Evolutionary conservation across 1,284 basidiomycete species (phyloP).

Genomic region (Chalciporus piperatoides): DNA sequence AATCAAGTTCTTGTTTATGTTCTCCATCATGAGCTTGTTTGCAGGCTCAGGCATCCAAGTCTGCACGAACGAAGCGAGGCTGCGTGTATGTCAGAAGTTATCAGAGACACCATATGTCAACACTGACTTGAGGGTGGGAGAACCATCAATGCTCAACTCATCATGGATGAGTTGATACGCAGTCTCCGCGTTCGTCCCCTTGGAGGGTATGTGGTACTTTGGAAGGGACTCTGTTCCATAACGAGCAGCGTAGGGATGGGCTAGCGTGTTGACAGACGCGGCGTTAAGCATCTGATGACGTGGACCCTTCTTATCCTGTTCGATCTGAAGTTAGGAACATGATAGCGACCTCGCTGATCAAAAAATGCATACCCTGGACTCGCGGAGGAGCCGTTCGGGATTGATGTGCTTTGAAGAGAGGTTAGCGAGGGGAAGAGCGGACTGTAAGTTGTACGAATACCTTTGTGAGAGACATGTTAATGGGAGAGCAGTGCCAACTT

Average conservation of each 20-base stretch:
- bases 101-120: not conserved
- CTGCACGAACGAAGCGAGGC: constrained; percentile 79
- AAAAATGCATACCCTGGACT: constrained; percentile 43
- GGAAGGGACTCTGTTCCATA: constrained; percentile 64
- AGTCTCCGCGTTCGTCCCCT: constrained; percentile 53
- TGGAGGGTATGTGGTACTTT: constrained; percentile 63
- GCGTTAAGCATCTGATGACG: constrained; percentile 39
- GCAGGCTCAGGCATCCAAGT: constrained; percentile 67
- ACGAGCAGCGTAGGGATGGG: constrained; percentile 57
- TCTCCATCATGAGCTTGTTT: constrained; percentile 75
- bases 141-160: constrained; percentile 74
- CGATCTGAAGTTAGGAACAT: not conserved
- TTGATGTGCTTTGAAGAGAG: constrained; percentile 53
- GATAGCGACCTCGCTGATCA: not conserved
- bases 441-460: constrained; percentile 23
- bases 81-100: constrained; percentile 56
- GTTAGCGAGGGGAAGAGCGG: not conserved
- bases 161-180: constrained; percentile 85
- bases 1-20: constrained; percentile 86
- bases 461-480: constrained; percentile 48
- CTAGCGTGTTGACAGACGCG: constrained; percentile 31
- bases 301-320: constrained; percentile 46
- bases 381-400: constrained; percentile 55
- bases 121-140: constrained; percentile 43
- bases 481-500: not conserved